Percentiles rank a stretch among this genome's conserved stretches.
These are phyloP conservation scores for Annona cherimola DNA, from an alignment of 164 flowering plant species.

Conservation along the genomic window DNA sequence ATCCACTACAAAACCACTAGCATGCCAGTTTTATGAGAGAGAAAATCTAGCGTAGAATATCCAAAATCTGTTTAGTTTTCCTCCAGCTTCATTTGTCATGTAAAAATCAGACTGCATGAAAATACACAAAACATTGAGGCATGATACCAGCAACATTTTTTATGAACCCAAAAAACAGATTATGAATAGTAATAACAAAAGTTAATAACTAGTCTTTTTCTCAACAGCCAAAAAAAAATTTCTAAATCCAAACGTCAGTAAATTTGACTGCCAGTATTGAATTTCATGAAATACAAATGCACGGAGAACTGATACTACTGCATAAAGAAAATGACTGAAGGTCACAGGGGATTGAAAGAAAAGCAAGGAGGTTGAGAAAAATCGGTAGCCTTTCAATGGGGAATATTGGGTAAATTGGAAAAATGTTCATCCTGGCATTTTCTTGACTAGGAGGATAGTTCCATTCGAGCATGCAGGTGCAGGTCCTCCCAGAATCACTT, in stretches of 20 bases:
- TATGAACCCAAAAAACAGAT: not conserved
- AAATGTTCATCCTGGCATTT: not conserved
- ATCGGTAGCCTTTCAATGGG: not conserved
- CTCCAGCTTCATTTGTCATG: not conserved
- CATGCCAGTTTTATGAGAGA: constrained; percentile 11
- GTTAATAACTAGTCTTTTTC: too few relatives aligned
- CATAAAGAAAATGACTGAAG: not conserved
- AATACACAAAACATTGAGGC: constrained; percentile 2
- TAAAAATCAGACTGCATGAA: constrained; percentile 1
- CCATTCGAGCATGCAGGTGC: not conserved
- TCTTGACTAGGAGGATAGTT: not conserved
- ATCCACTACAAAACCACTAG: constrained; percentile 1
- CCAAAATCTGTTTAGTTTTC: not conserved
- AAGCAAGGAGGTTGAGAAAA: not conserved
- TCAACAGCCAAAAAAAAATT: not conserved
- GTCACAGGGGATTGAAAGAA: not conserved
- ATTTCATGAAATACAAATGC: too few relatives aligned
- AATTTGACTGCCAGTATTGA: not conserved
- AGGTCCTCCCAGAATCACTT: not conserved
- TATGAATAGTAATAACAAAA: not conserved
- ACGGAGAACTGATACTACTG: too few relatives aligned
- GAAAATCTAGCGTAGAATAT: not conserved
- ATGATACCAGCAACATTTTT: not conserved
- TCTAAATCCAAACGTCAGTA: not conserved
- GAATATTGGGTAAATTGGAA: not conserved